Evolutionary conservation across 1,139 yeast species (phyloP).

Genomic region (Casaregolazyma suthepensis): DNA sequence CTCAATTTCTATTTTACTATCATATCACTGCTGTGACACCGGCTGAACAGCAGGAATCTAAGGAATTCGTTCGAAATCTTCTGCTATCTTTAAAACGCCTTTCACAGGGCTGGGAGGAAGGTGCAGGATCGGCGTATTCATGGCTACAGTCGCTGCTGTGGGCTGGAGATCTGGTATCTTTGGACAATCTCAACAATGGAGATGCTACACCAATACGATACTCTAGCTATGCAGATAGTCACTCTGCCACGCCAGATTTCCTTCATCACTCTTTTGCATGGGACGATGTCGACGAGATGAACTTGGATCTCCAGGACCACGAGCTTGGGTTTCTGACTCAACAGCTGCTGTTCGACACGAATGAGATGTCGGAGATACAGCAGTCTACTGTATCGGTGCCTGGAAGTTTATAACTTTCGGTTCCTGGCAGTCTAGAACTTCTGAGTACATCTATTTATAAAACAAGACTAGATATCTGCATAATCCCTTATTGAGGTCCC

Average conservation of each 20-base stretch:
- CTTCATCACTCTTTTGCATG: background rate
- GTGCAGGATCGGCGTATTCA: conserved; percentile 33
- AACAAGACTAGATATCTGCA: background rate
- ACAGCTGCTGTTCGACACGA: background rate
- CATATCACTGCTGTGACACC: conserved; percentile 31
- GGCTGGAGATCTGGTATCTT: conserved; percentile 25
- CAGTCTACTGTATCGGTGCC: background rate
- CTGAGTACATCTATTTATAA: background rate
- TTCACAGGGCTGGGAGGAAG: conserved; percentile 33
- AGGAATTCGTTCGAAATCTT: conserved; percentile 32
- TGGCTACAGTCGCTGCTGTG: conserved; percentile 33
- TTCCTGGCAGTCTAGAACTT: background rate
- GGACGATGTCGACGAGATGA: background rate
- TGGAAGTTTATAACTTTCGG: background rate
- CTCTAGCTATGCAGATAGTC: background rate
- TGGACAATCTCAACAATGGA: background rate
- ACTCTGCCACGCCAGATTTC: background rate
- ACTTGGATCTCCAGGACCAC: background rate
- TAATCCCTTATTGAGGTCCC: conserved; percentile 35
- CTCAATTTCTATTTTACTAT: conserved; percentile 31
- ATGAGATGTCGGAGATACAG: background rate
- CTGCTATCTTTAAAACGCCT: conserved; percentile 26
- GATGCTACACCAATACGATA: background rate
- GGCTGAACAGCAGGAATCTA: conserved; percentile 28
- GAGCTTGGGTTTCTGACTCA: background rate